Conservation (phyloP, 2,329 filamentous ascomycete genomes). For the Diaporthe eres region DNA sequence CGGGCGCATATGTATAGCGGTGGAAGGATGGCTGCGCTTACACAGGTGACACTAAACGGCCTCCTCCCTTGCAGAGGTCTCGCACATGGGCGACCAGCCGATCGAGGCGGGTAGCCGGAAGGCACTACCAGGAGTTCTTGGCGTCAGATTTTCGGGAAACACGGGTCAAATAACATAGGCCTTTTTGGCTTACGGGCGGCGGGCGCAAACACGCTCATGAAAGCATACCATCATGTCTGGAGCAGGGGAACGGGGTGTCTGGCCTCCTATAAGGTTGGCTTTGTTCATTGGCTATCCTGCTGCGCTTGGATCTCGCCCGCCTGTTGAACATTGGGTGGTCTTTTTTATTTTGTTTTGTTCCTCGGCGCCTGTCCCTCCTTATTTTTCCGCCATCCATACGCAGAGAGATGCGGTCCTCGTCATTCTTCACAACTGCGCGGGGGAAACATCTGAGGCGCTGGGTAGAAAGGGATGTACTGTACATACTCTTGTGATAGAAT, state of each 20-base stretch:
- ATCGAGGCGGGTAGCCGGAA: constrained; percentile 9
- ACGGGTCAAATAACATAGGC: constrained; percentile 7
- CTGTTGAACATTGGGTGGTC: neutral
- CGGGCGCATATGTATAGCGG: constrained; percentile 8
- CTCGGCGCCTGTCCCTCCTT: constrained; percentile 1
- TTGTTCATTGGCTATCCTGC: constrained; percentile 14
- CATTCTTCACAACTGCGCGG: neutral
- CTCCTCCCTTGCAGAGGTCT: constrained; percentile 9
- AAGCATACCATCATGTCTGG: constrained; percentile 12
- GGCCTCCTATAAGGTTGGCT: neutral
- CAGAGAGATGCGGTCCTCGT: neutral
- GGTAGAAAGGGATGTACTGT: constrained; percentile 13
- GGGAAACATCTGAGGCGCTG: neutral
- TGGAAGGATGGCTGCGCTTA: constrained; percentile 38
- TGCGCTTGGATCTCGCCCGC: constrained; percentile 26
- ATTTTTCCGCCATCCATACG: neutral
- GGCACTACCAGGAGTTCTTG: constrained; percentile 36
- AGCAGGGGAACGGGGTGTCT: constrained; percentile 20
- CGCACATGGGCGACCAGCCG: neutral
- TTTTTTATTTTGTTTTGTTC: neutral
- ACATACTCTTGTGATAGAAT: constrained; percentile 25
- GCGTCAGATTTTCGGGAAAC: constrained; percentile 22
- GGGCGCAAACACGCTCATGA: constrained; percentile 7
- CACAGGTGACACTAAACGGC: constrained; percentile 22
- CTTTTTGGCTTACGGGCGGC: constrained; percentile 2